Percentiles rank a stretch among this genome's conserved stretches.
These are phyloP conservation scores for Fraxinus sp. DNA, from an alignment of 305 asterid species.

Conservation along the genomic window DNA sequence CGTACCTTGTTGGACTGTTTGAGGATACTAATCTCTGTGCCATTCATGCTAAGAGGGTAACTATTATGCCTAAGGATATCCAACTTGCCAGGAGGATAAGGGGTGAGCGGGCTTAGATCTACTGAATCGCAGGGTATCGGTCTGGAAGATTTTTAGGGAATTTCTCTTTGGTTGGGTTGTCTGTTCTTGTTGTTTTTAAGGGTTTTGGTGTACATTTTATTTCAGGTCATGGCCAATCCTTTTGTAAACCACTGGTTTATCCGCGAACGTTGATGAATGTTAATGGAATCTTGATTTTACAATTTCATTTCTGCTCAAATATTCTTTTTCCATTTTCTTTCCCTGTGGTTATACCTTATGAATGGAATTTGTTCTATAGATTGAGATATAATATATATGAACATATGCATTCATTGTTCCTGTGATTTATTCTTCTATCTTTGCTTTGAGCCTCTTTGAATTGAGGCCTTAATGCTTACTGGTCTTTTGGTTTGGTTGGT, in stretches of 20 bases:
- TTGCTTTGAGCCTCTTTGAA: too few relatives aligned
- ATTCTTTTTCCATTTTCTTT: too few relatives aligned
- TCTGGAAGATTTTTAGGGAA: background rate
- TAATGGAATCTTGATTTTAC: background rate
- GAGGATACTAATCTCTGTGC: conserved; percentile 29
- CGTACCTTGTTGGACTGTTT: conserved; percentile 20
- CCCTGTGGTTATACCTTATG: too few relatives aligned
- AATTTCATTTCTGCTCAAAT: background rate
- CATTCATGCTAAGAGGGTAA: conserved; percentile 26
- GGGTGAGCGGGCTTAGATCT: conserved; percentile 22
- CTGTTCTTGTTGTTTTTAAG: background rate
- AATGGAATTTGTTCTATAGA: too few relatives aligned
- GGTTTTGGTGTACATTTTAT: background rate
- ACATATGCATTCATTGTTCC: too few relatives aligned
- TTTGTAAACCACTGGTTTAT: too few relatives aligned
- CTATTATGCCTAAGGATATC: conserved; percentile 29
- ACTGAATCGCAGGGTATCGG: background rate
- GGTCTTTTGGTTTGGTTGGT: too few relatives aligned
- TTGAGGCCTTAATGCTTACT: too few relatives aligned
- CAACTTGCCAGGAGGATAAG: conserved; percentile 29
- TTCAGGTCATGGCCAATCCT: background rate
- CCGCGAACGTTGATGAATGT: background rate
- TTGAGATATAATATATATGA: too few relatives aligned
- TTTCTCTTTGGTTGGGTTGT: background rate
- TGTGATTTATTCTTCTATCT: too few relatives aligned